Evolutionary conservation across 305 asterid genomes (phyloP).

Genomic region (Petunia hybrid): DNA sequence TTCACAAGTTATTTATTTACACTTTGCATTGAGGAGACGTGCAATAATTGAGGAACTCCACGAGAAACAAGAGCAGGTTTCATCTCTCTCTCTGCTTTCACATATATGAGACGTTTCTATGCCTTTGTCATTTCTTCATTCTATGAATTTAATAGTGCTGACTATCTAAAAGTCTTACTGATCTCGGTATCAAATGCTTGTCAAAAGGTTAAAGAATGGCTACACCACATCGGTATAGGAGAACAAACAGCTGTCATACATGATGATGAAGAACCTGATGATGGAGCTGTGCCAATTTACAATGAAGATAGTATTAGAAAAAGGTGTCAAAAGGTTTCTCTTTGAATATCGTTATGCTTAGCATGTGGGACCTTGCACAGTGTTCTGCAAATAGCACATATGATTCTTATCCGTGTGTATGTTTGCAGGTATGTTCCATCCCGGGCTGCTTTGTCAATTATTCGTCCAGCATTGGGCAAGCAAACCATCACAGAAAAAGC

Average conservation of each 20-base stretch:
- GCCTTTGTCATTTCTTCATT: constrained; percentile 21
- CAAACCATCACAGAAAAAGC: constrained; percentile 74
- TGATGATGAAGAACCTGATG: constrained; percentile 87
- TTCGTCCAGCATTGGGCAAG: constrained; percentile 85
- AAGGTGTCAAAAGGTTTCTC: constrained; percentile 54
- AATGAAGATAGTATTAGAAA: constrained; percentile 66
- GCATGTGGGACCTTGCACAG: constrained; percentile 14
- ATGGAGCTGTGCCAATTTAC: constrained; percentile 69
- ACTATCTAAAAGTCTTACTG: background rate
- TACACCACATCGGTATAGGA: constrained; percentile 77
- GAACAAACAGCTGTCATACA: constrained; percentile 77
- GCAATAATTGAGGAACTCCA: constrained; percentile 85
- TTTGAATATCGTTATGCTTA: constrained; percentile 28
- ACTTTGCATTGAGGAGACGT: constrained; percentile 84
- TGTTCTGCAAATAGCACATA: constrained; percentile 29
- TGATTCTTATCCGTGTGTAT: constrained; percentile 42
- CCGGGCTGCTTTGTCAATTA: constrained; percentile 81
- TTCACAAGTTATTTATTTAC: constrained; percentile 88
- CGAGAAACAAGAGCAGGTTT: constrained; percentile 97
- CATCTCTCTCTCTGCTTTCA: constrained; percentile 37
- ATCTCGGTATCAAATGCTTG: constrained; percentile 17
- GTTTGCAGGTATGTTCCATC: constrained; percentile 83
- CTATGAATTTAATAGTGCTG: background rate
- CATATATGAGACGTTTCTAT: background rate
- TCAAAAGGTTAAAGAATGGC: constrained; percentile 85